These are phyloP conservation scores for Leccinum subspadiceum DNA, from an alignment of 1,284 basidiomycete species.

Conservation along the genomic window DNA sequence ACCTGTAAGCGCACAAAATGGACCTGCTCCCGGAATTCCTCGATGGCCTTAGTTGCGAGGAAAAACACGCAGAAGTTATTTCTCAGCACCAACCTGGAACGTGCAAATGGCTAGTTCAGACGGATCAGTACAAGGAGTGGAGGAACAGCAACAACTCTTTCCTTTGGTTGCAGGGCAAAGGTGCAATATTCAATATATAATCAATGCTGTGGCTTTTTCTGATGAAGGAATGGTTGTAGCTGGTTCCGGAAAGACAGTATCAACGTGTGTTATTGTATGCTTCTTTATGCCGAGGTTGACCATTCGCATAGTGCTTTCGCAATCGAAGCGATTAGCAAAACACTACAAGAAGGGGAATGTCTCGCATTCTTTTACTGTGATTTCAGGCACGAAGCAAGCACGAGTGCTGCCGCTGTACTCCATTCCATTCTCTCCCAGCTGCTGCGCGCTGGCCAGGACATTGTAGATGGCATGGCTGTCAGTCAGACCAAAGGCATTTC, in stretches of 20 bases:
- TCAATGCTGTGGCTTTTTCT: not conserved
- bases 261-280: not conserved
- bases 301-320: not conserved
- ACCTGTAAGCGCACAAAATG: not conserved
- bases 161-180: slow-evolving; percentile 12
- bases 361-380: slow-evolving; percentile 12
- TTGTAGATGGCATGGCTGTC: no score
- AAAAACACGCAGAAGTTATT: not conserved
- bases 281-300: not conserved
- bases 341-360: not conserved
- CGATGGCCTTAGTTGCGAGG: not conserved
- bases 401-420: not conserved
- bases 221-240: not conserved
- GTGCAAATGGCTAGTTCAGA: slow-evolving; percentile 2
- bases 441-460: no score
- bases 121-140: slow-evolving; percentile 1
- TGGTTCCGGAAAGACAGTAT: slow-evolving; percentile 1
- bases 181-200: not conserved
- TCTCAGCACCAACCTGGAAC: slow-evolving; percentile 1
- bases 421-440: slow-evolving; percentile 11
- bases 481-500: no score
- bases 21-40: not conserved
- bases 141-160: not conserved
- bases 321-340: not conserved
- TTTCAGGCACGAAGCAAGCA: slow-evolving; percentile 2